These are phyloP conservation scores for Neofusicoccum kwambonambiense DNA, from an alignment of 2,329 filamentous ascomycete species.

Conservation along the genomic window DNA sequence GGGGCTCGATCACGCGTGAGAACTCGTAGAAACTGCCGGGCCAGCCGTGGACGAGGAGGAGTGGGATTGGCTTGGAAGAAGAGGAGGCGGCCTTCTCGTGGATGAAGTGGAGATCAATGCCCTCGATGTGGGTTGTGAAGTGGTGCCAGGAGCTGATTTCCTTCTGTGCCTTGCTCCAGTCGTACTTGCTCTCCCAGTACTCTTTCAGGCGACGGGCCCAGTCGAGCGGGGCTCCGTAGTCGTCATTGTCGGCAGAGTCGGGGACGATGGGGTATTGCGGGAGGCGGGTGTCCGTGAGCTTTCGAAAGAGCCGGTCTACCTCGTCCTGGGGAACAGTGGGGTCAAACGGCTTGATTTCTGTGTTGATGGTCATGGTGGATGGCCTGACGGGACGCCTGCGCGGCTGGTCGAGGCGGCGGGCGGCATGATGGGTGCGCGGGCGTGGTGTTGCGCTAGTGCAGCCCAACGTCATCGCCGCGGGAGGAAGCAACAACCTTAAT, in stretches of 20 bases:
- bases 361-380: neutral
- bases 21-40: slow-evolving; percentile 48
- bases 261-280: slow-evolving; percentile 36
- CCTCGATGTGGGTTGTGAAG: slow-evolving; percentile 37
- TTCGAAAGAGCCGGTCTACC: slow-evolving; percentile 36
- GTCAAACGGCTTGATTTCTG: slow-evolving; percentile 33
- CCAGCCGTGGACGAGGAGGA: slow-evolving; percentile 47
- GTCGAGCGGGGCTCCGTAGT: slow-evolving; percentile 34
- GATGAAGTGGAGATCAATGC: slow-evolving; percentile 40
- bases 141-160: slow-evolving; percentile 36
- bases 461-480: neutral
- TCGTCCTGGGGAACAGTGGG: slow-evolving; percentile 35
- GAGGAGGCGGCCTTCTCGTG: slow-evolving; percentile 31
- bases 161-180: slow-evolving; percentile 33
- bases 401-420: no score
- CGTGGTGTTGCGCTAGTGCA: neutral
- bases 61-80: slow-evolving; percentile 35
- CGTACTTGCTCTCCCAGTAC: slow-evolving; percentile 35
- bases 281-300: slow-evolving; percentile 35
- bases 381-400: no score
- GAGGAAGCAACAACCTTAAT: no score
- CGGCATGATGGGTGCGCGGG: no score
- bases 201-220: slow-evolving; percentile 37
- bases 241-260: slow-evolving; percentile 28
- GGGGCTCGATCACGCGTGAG: slow-evolving; percentile 37